Evolutionary conservation across 2,329 filamentous ascomycete genomes (phyloP).

Genomic region (Xylogone sp.): DNA sequence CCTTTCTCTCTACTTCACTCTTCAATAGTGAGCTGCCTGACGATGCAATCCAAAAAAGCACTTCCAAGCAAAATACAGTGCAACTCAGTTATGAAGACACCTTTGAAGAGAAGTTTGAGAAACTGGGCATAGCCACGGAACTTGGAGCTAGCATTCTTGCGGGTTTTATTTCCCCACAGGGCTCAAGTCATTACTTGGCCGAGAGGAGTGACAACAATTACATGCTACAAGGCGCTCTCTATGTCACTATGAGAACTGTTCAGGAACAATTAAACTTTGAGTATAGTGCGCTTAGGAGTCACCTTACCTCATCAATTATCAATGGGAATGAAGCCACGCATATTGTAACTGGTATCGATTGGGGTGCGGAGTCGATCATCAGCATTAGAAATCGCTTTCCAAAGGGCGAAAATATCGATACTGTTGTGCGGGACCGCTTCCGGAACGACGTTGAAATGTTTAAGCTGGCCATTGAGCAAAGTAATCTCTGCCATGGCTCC

Average conservation of each 20-base stretch:
- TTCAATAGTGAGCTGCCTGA: slow-evolving; percentile 6
- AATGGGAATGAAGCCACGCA: slow-evolving; percentile 11
- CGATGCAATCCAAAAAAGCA: neutral
- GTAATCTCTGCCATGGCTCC: neutral
- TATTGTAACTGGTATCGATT: slow-evolving; percentile 15
- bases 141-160: slow-evolving; percentile 17
- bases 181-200: slow-evolving; percentile 10
- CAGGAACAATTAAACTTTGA: slow-evolving; percentile 12
- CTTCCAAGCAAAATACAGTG: neutral
- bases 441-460: neutral
- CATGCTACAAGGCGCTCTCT: slow-evolving; percentile 9
- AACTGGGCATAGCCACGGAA: slow-evolving; percentile 10
- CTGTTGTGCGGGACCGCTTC: neutral
- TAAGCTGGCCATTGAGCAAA: neutral
- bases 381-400: neutral
- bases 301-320: slow-evolving; percentile 2
- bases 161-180: slow-evolving; percentile 8
- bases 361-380: slow-evolving; percentile 12
- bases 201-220: slow-evolving; percentile 7
- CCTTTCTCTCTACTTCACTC: slow-evolving; percentile 10
- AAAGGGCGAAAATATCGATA: neutral
- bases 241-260: slow-evolving; percentile 10
- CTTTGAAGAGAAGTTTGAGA: slow-evolving; percentile 13
- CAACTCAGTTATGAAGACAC: slow-evolving; percentile 7
- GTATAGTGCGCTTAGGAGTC: slow-evolving; percentile 1